phyloP scores from a whole-genome alignment of 164 flowering plant species.

The Vitis vinifera region DNA sequence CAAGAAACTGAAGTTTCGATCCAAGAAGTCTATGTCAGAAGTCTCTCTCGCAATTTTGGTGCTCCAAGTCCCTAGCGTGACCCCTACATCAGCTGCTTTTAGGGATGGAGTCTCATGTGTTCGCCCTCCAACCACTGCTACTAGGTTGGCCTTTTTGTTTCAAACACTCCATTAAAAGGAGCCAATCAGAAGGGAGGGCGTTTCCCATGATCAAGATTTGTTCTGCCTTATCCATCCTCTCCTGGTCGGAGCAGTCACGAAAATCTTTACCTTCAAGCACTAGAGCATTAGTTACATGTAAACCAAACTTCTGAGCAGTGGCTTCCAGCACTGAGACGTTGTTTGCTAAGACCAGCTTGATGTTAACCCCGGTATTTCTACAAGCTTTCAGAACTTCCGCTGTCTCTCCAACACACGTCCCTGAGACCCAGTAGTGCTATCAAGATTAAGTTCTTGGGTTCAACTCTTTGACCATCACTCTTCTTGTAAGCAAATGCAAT shows the following conservation, averaged over 20 bases:
- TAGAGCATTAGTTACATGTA: background rate
- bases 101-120: conserved; percentile 22
- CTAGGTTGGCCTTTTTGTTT: conserved; percentile 20
- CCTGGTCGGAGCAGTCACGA: conserved; percentile 2
- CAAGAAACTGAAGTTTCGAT: too few relatives aligned
- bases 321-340: conserved; percentile 1
- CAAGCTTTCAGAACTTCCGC: conserved; percentile 9
- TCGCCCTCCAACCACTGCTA: conserved; percentile 12
- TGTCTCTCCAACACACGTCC: conserved; percentile 1
- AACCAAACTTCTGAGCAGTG: conserved; percentile 1
- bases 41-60: too few relatives aligned
- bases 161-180: conserved; percentile 12
- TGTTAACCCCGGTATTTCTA: conserved; percentile 10
- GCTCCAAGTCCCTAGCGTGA: too few relatives aligned
- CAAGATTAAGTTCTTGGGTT: conserved; percentile 11
- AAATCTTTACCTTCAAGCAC: conserved; percentile 23
- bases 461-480: background rate
- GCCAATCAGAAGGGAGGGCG: conserved; percentile 7
- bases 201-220: conserved; percentile 16
- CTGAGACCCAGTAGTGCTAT: conserved; percentile 17
- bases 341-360: conserved; percentile 15
- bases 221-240: conserved; percentile 15
- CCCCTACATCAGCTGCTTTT: conserved; percentile 13
- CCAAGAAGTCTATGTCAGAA: too few relatives aligned
- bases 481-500: conserved; percentile 15